Evolutionary conservation across 2,329 filamentous ascomycete genomes (phyloP).

Genomic region (Diaporthe australafricana): DNA sequence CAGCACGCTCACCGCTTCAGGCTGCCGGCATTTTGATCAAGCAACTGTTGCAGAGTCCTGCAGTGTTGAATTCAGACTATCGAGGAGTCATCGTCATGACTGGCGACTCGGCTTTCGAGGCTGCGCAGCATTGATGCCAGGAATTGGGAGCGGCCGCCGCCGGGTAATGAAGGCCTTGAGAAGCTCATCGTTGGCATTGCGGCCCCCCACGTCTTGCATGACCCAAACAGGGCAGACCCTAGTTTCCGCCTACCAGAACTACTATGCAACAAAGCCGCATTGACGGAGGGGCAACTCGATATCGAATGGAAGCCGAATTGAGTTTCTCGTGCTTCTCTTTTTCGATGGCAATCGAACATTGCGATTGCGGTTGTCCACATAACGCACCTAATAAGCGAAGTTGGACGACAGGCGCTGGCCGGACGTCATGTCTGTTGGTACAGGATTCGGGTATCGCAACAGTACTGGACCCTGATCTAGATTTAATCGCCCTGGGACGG

Average conservation of each 20-base stretch:
- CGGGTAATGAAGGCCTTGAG: not conserved
- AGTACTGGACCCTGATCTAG: slow-evolving; percentile 19
- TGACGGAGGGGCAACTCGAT: slow-evolving; percentile 8
- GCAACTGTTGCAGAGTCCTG: slow-evolving; percentile 11
- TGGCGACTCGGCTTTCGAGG: not conserved
- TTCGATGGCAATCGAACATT: not conserved
- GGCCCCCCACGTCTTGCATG: slow-evolving; percentile 12
- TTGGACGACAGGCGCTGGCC: not conserved
- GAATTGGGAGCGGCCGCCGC: slow-evolving; percentile 5
- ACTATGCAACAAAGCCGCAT: slow-evolving; percentile 6
- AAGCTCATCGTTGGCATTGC: not conserved
- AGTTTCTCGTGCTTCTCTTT: slow-evolving; percentile 11
- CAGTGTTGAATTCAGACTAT: slow-evolving; percentile 7
- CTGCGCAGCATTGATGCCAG: not conserved
- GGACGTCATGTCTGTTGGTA: not conserved
- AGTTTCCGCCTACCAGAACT: not conserved
- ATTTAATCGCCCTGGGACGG: slow-evolving; percentile 10
- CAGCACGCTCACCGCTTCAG: slow-evolving; percentile 37
- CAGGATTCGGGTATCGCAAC: not conserved
- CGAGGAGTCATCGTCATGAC: not conserved
- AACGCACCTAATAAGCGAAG: not conserved
- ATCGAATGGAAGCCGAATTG: not conserved
- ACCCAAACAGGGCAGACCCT: slow-evolving; percentile 10
- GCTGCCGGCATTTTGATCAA: not conserved
- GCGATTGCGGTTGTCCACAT: slow-evolving; percentile 4